Conservation (phyloP, 495 filamentous ascomycete species). For the Aspergillus coremiiformis region DNA sequence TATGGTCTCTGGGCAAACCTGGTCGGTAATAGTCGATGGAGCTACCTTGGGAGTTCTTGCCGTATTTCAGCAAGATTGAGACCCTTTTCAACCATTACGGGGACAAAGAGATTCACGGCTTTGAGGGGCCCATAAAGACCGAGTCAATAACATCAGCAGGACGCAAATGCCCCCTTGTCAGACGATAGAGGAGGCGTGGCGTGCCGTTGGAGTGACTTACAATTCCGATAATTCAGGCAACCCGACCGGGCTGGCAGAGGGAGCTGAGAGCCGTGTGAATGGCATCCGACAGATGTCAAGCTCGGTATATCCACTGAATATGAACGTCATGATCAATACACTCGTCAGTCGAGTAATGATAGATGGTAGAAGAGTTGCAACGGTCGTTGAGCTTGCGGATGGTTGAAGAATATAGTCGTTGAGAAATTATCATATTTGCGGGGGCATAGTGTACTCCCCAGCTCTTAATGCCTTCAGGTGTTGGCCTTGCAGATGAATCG, state of each 20-base stretch:
- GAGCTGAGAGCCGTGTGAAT: constrained; percentile 25
- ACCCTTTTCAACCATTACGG: background rate
- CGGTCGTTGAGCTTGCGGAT: constrained; percentile 21
- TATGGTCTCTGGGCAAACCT: constrained; percentile 32
- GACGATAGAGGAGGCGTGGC: background rate
- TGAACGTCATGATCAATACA: constrained; percentile 24
- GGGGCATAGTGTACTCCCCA: constrained; percentile 28
- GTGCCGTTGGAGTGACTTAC: background rate
- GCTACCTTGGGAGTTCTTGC: constrained; percentile 22
- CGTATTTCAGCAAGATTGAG: constrained; percentile 15
- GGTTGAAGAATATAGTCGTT: constrained; percentile 15
- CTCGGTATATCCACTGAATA: constrained; percentile 23
- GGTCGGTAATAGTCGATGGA: constrained; percentile 31
- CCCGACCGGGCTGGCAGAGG: constrained; percentile 23
- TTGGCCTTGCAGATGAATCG: constrained; percentile 21
- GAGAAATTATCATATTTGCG: constrained; percentile 28
- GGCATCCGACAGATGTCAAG: constrained; percentile 30
- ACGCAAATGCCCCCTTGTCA: background rate
- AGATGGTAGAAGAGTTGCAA: constrained; percentile 11
- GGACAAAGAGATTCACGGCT: constrained; percentile 13
- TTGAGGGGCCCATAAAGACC: constrained; percentile 20
- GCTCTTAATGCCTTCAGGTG: constrained; percentile 32
- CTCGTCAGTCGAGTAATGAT: constrained; percentile 20
- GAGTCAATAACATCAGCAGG: constrained; percentile 4
- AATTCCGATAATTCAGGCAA: constrained; percentile 20